A percentile compares a stretch with the other conserved stretches of the same genome.
Evolutionary conservation across 2,329 filamentous ascomycete genomes (phyloP).

Genomic region (Pseudonectria buxi): DNA sequence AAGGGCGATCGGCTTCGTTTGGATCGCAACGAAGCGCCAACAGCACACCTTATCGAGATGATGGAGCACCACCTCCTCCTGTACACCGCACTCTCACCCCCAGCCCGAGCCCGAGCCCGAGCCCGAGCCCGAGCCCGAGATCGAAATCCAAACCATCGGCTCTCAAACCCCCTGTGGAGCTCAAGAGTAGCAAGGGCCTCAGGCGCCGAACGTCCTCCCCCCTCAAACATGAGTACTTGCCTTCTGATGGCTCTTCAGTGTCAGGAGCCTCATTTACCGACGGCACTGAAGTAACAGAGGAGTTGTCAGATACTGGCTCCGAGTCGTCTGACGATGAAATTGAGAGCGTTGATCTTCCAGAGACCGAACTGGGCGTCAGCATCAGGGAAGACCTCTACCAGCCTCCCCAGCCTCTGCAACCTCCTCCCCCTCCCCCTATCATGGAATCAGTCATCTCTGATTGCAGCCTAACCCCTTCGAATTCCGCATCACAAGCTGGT

Average conservation of each 20-base stretch:
- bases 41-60: conserved; percentile 38
- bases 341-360: conserved; percentile 53
- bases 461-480: conserved; percentile 67
- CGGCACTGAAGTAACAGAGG: conserved; percentile 37
- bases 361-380: conserved; percentile 52
- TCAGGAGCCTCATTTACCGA: conserved; percentile 52
- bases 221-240: conserved; percentile 93
- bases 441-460: conserved; percentile 40
- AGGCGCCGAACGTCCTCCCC: conserved; percentile 81
- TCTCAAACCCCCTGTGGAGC: conserved; percentile 38
- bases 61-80: conserved; percentile 50
- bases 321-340: conserved; percentile 49
- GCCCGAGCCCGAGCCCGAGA: conserved; percentile 32
- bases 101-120: too few relatives aligned
- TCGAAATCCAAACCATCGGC: conserved; percentile 18
- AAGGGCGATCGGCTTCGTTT: conserved; percentile 31
- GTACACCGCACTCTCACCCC: conserved; percentile 40
- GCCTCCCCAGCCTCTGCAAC: not conserved
- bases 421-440: conserved; percentile 16
- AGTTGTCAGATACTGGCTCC: conserved; percentile 40
- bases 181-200: conserved; percentile 35
- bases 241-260: conserved; percentile 62
- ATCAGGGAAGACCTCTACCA: conserved; percentile 31
- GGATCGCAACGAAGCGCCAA: conserved; percentile 26
- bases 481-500: conserved; percentile 70